These are phyloP conservation scores for Monosporozyma siamensis DNA, from an alignment of 805 yeast genomes.

Conservation along the genomic window DNA sequence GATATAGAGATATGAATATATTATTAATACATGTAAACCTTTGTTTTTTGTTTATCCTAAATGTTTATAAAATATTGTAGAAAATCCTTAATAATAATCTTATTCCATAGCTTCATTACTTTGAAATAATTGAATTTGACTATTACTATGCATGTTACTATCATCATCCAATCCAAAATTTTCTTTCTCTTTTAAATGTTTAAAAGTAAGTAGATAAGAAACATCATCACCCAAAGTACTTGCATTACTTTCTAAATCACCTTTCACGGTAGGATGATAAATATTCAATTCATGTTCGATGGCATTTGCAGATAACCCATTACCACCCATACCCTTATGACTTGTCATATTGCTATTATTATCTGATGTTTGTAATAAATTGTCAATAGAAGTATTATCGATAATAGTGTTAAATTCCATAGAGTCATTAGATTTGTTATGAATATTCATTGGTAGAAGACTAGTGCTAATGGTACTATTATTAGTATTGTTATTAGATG, in stretches of 20 bases:
- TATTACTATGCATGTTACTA: not conserved
- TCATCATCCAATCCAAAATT: conserved; percentile 1
- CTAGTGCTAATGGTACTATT: not conserved
- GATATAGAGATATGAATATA: too few species aligned
- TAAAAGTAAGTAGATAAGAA: conserved; percentile 13
- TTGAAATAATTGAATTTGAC: not conserved
- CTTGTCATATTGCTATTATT: not conserved
- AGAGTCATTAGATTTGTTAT: not conserved
- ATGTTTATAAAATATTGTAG: too few species aligned
- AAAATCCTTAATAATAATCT: not conserved
- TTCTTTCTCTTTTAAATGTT: conserved; percentile 1
- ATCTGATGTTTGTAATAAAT: conserved; percentile 2
- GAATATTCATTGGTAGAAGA: not conserved
- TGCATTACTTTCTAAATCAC: conserved; percentile 20
- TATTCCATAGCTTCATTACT: not conserved
- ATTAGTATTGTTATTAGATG: not conserved
- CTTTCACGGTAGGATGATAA: conserved; percentile 1
- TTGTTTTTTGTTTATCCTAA: too few species aligned
- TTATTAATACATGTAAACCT: too few species aligned
- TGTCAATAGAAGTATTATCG: conserved; percentile 3
- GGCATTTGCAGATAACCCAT: not conserved
- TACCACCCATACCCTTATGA: not conserved
- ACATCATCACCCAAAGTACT: conserved; percentile 26
- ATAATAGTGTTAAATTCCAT: not conserved
- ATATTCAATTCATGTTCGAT: conserved; percentile 3